Evolutionary conservation across 345 rosid genomes (phyloP), one percentile per base, ranked within the genome.

Genomic region (Kernera saxatilis): DNA sequence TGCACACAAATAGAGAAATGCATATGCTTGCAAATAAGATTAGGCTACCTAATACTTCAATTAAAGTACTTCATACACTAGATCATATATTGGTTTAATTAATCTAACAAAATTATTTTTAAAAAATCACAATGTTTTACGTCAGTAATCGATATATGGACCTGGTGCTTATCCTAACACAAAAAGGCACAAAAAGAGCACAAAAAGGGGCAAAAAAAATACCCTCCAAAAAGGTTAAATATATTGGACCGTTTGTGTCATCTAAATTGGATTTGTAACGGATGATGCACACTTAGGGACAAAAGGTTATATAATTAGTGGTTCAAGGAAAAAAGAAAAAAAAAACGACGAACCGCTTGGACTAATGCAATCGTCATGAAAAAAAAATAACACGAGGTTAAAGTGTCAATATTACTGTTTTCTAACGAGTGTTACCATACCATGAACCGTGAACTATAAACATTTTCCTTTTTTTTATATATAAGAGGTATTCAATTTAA

Each of bases 31-130:
- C 36, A 61, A 51, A 50, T 8, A 54, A 54, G 66, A 76, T 76
- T 76, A 76, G 79, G 70, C 53, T 69, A 69, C 79, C 75, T 76
- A 76, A 69, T 54, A 36, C 69, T 36, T 52, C 70, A 32, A 49
- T 3, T 75, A 51, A 75, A 68, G 27, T 61, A 68, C 61, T 61
- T 25, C 45, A 33, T 44, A 60, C 57, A 68, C 61, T 66, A 37
- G 19, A 49, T 14, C 61, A 67, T 33, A n/a, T 4, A 46, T 7
- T 27, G 56, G 36, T 57, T 48, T 26, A 56, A 8, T 51, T 59
- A 41, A 51, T 53, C 17, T 14, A 52, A 14, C 64, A 21, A 19
- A 5, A 25, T 44, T n/a, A n/a, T n/a, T n/a, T 19, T 15, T 26
- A 8, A 8, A 37, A 60, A 60, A 37, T 54, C 41, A n/a, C 3